Evolutionary conservation across 2,329 filamentous ascomycete species (phyloP), one percentile per base, ranked within the genome.

Genomic region (Chaetomium sp.): DNA sequence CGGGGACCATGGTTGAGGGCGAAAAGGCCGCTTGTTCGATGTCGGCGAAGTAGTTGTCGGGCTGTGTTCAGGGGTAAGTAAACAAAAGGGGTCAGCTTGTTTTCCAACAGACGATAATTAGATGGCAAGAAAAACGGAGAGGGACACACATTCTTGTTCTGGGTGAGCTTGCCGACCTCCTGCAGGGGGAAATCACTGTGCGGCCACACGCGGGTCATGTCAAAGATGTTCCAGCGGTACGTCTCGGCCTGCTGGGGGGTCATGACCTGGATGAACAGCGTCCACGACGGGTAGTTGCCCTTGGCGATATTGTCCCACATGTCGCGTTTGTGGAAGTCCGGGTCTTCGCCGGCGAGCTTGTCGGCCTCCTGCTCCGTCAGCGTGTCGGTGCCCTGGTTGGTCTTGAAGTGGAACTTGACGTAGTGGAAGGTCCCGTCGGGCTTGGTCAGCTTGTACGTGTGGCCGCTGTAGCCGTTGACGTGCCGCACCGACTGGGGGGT

Each of bases 401-500:
- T 87, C 0, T 82, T 89, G 64, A 81, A 90, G 68, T 87, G 82
- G 67, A 90, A 91, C 71, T 92, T 92, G 69, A 89, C 85, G 62
- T 91, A 89, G 54, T 80, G 76, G 0, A 85, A 78, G 66, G 87
- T 80, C 19, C 86, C 86, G 58, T 85, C 77, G 19, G 76, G 78
- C 57, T 89, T 89, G 53, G 76, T 74, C 2, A 90, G 76, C 0
- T 81, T 87, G 64, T 77, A 92, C 0, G 88, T 91, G 69, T 92
- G 90, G 61, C 91, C 88, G 53, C 88, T 87, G 54, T 91, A 92
- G 0, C 88, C 88, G 62, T 92, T 86, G 85, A 91, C 90, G 86
- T 89, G 90, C 27, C 88, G 82, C 71, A 79, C 90, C 0, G 84
- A 88, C 3, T 85, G 79, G 1, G 87, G 87, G 52, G 89, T 89